Evolutionary conservation across 768 basidiomycete species (phyloP).

Genomic region (Calocybe indica): DNA sequence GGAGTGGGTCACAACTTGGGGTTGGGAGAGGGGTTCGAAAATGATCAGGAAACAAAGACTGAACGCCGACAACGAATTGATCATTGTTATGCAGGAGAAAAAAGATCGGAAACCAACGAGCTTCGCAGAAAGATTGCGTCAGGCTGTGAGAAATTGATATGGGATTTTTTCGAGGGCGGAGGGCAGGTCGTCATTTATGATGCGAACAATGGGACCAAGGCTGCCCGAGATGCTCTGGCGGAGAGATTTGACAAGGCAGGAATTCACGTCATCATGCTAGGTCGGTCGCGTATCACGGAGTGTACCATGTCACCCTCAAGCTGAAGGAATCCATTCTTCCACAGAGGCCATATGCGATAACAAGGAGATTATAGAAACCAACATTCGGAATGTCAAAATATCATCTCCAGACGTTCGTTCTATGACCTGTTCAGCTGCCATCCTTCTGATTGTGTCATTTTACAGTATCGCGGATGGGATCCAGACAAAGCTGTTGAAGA

Average conservation of each 20-base stretch:
- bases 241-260: constrained; percentile 83
- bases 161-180: constrained; percentile 78
- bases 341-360: constrained; percentile 90
- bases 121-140: constrained; percentile 68
- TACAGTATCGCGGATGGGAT: constrained; percentile 88
- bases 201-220: constrained; percentile 85
- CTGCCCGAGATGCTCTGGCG: constrained; percentile 60
- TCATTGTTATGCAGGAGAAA: constrained; percentile 46
- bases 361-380: constrained; percentile 86
- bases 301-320: not conserved
- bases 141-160: constrained; percentile 86
- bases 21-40: too few relatives aligned
- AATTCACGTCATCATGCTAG: constrained; percentile 91
- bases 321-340: not conserved
- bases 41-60: too few relatives aligned
- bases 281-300: constrained; percentile 32
- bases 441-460: not conserved
- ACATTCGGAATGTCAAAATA: constrained; percentile 95
- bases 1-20: too few relatives aligned
- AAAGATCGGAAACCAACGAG: constrained; percentile 73
- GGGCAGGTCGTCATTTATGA: constrained; percentile 99
- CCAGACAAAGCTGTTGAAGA: constrained; percentile 89
- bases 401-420: constrained; percentile 90
- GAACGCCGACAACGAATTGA: not conserved
- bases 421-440: not conserved